Conservation (phyloP, 148 eudicot species). For the Rhododendron ferrugineum region DNA sequence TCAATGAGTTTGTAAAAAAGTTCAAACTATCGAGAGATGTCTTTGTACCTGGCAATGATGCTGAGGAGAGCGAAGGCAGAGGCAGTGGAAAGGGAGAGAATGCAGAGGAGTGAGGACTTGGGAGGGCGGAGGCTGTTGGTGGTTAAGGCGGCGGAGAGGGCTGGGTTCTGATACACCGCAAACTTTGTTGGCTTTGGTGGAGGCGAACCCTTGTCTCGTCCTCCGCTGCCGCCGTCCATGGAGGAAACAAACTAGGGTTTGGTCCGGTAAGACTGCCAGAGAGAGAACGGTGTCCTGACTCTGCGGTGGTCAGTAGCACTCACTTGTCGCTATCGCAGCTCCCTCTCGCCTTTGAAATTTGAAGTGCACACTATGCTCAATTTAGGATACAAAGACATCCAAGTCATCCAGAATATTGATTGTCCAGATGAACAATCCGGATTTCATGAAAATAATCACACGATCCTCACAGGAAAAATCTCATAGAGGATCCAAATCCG, state of each 20-base stretch:
- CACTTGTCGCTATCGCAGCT: not conserved
- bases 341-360: not conserved
- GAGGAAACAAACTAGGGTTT: not conserved
- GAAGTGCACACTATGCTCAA: not conserved
- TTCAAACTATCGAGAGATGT: not conserved
- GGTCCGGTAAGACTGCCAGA: not conserved
- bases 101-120: slow-evolving; percentile 41
- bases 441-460: no score
- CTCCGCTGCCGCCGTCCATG: slow-evolving; percentile 14
- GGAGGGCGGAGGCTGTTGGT: slow-evolving; percentile 72
- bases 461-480: no score
- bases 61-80: slow-evolving; percentile 44
- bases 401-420: no score
- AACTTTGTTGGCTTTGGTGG: slow-evolving; percentile 47
- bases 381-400: not conserved
- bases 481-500: no score
- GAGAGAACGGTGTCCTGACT: not conserved
- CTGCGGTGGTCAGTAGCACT: not conserved
- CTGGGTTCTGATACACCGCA: slow-evolving; percentile 65
- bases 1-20: not conserved
- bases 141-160: slow-evolving; percentile 73
- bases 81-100: slow-evolving; percentile 52
- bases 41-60: slow-evolving; percentile 32
- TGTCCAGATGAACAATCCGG: no score
- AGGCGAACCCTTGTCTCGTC: slow-evolving; percentile 8